phyloP scores from a whole-genome alignment of 2,329 filamentous ascomycete genomes.

The Ophiocordyceps camponoti-rufipedis region DNA sequence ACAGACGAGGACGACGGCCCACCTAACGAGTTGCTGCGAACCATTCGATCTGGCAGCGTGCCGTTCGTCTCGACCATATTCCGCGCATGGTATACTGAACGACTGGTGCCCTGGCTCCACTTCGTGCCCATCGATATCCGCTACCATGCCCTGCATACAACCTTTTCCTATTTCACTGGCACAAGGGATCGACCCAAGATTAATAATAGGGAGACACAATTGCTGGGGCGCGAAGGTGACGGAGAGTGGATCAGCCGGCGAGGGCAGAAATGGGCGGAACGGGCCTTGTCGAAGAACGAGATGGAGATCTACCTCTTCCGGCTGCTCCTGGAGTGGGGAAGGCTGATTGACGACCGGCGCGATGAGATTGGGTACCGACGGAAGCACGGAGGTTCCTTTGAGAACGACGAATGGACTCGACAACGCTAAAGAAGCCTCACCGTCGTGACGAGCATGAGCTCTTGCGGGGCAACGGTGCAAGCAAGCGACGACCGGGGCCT shows the following conservation, averaged over 20 bases:
- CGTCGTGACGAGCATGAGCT: too few species aligned
- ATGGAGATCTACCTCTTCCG: slow-evolving; percentile 70
- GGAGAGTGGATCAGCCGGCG: slow-evolving; percentile 47
- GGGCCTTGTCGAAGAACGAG: slow-evolving; percentile 49
- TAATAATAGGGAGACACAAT: slow-evolving; percentile 25
- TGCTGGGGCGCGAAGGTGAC: slow-evolving; percentile 29
- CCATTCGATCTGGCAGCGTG: slow-evolving; percentile 46
- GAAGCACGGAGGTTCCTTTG: slow-evolving; percentile 11
- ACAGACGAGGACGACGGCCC: slow-evolving; percentile 54
- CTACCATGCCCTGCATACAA: slow-evolving; percentile 56
- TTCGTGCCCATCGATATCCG: slow-evolving; percentile 63
- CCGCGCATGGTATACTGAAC: slow-evolving; percentile 61
- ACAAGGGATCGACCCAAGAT: slow-evolving; percentile 22
- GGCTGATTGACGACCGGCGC: slow-evolving; percentile 44
- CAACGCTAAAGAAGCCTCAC: neutral
- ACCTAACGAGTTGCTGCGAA: slow-evolving; percentile 37
- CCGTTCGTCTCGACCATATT: slow-evolving; percentile 59
- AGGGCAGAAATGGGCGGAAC: slow-evolving; percentile 45
- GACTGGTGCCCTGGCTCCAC: slow-evolving; percentile 59
- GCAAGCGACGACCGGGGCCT: too few species aligned
- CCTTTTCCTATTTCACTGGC: slow-evolving; percentile 56
- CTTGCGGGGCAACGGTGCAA: too few species aligned
- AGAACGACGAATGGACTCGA: slow-evolving; percentile 12
- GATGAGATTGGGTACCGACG: slow-evolving; percentile 22
- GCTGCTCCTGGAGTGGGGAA: slow-evolving; percentile 58